Conservation (phyloP, 768 basidiomycete species). For the Serendipita sp. region DNA sequence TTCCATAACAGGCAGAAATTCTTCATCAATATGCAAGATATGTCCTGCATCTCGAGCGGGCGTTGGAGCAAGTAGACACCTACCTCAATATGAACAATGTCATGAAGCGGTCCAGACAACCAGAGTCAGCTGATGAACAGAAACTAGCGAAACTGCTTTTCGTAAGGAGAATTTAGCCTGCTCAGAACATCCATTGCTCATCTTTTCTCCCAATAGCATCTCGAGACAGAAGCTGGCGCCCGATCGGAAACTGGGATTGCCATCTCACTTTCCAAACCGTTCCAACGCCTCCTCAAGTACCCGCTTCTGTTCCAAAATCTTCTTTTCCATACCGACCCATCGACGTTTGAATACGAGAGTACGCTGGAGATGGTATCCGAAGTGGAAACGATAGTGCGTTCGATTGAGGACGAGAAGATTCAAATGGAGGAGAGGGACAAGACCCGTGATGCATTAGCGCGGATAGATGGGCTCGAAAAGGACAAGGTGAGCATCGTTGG, state of each 20-base stretch:
- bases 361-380: conserved; percentile 94
- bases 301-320: conserved; percentile 95
- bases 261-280: conserved; percentile 90
- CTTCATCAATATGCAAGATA: conserved; percentile 88
- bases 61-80: conserved; percentile 73
- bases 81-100: conserved; percentile 45
- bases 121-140: conserved; percentile 62
- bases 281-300: conserved; percentile 92
- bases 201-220: conserved; percentile 19
- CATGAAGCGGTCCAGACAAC: conserved; percentile 66
- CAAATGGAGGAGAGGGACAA: conserved; percentile 91
- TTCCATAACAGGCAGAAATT: conserved; percentile 58
- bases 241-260: conserved; percentile 89
- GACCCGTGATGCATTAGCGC: conserved; percentile 86
- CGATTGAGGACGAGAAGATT: conserved; percentile 96
- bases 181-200: neutral
- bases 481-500: conserved; percentile 44
- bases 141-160: conserved; percentile 60
- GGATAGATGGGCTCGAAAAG: conserved; percentile 91
- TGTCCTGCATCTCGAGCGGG: conserved; percentile 84
- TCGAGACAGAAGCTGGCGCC: conserved; percentile 67
- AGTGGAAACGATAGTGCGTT: conserved; percentile 88
- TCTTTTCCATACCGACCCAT: conserved; percentile 91
- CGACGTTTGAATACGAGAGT: conserved; percentile 92
- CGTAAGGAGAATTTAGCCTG: conserved; percentile 9